phyloP scores from a whole-genome alignment of 2,329 filamentous ascomycete species.

The Penicillium occitanis region DNA sequence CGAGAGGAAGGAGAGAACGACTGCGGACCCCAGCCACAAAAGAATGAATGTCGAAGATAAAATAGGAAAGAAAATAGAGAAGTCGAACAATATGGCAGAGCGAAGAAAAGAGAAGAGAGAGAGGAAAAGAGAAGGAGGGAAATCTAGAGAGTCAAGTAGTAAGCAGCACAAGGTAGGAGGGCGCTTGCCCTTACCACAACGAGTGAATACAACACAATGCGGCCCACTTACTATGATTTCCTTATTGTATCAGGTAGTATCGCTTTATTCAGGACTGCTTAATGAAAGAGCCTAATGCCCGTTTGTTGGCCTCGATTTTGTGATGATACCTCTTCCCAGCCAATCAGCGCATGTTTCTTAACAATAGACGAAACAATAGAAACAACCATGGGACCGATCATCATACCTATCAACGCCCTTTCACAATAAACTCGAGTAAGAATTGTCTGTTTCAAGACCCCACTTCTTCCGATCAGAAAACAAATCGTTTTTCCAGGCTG shows the following conservation, averaged over 20 bases:
- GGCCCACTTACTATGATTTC: slow-evolving; percentile 6
- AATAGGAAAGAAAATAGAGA: not conserved
- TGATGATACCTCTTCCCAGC: not conserved
- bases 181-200: not conserved
- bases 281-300: not conserved
- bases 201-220: not conserved
- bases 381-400: not conserved
- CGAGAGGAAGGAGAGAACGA: too few species aligned
- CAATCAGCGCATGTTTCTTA: slow-evolving; percentile 3
- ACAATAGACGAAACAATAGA: slow-evolving; percentile 6
- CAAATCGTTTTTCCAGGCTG: not conserved
- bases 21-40: too few species aligned
- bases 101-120: not conserved
- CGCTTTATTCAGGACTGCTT: not conserved
- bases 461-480: not conserved
- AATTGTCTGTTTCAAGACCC: slow-evolving; percentile 6
- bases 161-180: slow-evolving; percentile 9
- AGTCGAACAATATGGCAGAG: not conserved
- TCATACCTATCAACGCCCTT: not conserved
- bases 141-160: slow-evolving; percentile 4
- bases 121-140: not conserved
- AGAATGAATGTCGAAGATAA: too few species aligned
- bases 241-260: not conserved
- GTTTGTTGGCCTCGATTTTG: not conserved
- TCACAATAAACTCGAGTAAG: not conserved